phyloP scores from a whole-genome alignment of 169 alveolate genomes.

The Condylostoma magnum region DNA sequence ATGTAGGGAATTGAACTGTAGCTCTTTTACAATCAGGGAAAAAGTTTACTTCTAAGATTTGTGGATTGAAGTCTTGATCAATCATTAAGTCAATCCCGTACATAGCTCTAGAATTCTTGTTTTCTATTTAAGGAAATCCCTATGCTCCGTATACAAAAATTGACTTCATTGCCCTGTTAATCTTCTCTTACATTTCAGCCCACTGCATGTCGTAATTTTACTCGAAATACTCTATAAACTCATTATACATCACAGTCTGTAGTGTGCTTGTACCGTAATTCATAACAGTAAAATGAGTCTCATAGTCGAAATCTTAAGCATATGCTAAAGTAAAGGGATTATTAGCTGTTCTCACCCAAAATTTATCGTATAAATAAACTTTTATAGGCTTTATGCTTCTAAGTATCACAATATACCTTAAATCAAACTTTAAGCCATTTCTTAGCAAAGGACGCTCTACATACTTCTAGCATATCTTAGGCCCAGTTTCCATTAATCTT shows the following conservation, averaged over 20 bases:
- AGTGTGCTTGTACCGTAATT: constrained; percentile 65
- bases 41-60: constrained; percentile 74
- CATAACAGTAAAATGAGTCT: constrained; percentile 86
- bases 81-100: constrained; percentile 83
- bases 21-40: constrained; percentile 84
- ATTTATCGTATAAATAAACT: constrained; percentile 66
- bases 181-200: constrained; percentile 53
- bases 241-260: constrained; percentile 57
- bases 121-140: constrained; percentile 60
- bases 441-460: constrained; percentile 53
- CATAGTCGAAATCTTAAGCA: constrained; percentile 63
- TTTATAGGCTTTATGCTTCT: constrained; percentile 71
- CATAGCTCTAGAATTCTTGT: constrained; percentile 51
- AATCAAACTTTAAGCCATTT: constrained; percentile 68
- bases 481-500: constrained; percentile 80
- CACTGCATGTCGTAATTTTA: constrained; percentile 49
- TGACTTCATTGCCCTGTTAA: constrained; percentile 60
- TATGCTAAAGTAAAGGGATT: constrained; percentile 55
- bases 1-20: constrained; percentile 63
- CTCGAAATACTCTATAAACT: constrained; percentile 63
- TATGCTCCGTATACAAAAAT: constrained; percentile 52
- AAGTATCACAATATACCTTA: constrained; percentile 73
- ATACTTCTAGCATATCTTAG: constrained; percentile 77
- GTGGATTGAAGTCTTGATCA: constrained; percentile 61
- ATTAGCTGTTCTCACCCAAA: constrained; percentile 77